Evolutionary conservation across 164 flowering plant genomes (phyloP).

Genomic region (Magnolia sinica): DNA sequence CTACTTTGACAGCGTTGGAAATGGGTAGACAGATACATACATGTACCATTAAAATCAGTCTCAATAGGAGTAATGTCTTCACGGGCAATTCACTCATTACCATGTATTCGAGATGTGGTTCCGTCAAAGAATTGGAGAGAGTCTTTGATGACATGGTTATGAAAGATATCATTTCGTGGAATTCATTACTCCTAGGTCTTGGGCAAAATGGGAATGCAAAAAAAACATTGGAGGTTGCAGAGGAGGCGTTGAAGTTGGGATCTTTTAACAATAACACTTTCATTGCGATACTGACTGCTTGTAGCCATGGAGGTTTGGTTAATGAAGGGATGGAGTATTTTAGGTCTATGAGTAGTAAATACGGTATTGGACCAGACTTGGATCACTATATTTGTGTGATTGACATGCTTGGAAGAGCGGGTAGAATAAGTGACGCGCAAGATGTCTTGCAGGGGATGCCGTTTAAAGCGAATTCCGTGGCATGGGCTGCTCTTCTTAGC

Average conservation of each 20-base stretch:
- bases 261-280: constrained; percentile 25
- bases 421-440: constrained; percentile 25
- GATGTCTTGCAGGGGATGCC: constrained; percentile 24
- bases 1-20: constrained; percentile 6
- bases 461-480: constrained; percentile 21
- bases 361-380: constrained; percentile 21
- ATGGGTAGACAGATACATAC: constrained; percentile 10
- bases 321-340: constrained; percentile 33
- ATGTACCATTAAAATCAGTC: not conserved
- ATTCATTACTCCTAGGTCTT: constrained; percentile 26
- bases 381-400: constrained; percentile 35
- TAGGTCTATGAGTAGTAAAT: constrained; percentile 17
- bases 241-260: constrained; percentile 20
- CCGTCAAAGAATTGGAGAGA: constrained; percentile 2
- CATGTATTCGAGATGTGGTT: constrained; percentile 11
- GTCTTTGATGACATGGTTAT: constrained; percentile 21
- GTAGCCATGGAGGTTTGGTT: constrained; percentile 30
- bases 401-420: constrained; percentile 36
- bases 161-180: constrained; percentile 27
- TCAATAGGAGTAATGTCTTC: constrained; percentile 8
- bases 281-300: constrained; percentile 22
- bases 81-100: constrained; percentile 9
- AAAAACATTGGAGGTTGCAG: constrained; percentile 26
- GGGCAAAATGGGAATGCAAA: constrained; percentile 31
- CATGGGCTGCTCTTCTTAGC: constrained; percentile 31